Percentiles rank a stretch among this genome's conserved stretches.
Evolutionary conservation across 2,329 filamentous ascomycete species (phyloP).

Genomic region (Diaporthe destruens): DNA sequence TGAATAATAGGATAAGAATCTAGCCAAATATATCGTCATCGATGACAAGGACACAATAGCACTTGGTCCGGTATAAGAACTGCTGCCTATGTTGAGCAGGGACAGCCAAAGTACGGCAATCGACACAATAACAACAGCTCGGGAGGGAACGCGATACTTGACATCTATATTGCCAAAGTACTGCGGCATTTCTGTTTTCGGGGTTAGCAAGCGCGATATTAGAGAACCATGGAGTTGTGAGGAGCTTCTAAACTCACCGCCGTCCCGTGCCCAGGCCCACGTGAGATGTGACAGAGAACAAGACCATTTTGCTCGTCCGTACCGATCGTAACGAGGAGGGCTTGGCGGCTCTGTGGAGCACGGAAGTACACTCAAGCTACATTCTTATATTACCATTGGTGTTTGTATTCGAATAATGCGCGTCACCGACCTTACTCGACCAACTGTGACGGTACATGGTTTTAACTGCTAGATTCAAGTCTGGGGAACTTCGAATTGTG

Average conservation of each 20-base stretch:
- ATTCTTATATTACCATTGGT: no score
- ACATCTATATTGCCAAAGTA: slow-evolving; percentile 46
- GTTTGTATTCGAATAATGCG: no score
- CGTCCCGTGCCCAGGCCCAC: slow-evolving; percentile 63
- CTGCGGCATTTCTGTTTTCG: slow-evolving; percentile 39
- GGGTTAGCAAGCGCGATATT: slow-evolving; percentile 46
- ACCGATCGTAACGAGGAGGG: no score
- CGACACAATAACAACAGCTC: slow-evolving; percentile 52
- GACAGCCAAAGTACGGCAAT: slow-evolving; percentile 52
- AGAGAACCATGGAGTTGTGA: slow-evolving; percentile 53
- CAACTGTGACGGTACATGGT: no score
- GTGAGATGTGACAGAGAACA: slow-evolving; percentile 58
- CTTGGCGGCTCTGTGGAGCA: no score
- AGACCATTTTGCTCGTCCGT: no score
- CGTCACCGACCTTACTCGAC: no score
- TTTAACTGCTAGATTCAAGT: no score
- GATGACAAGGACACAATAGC: slow-evolving; percentile 55
- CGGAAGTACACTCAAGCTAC: no score
- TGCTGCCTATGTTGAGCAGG: slow-evolving; percentile 55
- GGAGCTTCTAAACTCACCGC: slow-evolving; percentile 49
- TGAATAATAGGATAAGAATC: slow-evolving; percentile 39
- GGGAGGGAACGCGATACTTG: slow-evolving; percentile 52
- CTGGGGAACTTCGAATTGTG: no score
- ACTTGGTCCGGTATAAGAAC: slow-evolving; percentile 51
- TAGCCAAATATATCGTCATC: slow-evolving; percentile 41